Evolutionary conservation across 306 rosid species (phyloP).

Genomic region (Sphenostylis stenocarpa): DNA sequence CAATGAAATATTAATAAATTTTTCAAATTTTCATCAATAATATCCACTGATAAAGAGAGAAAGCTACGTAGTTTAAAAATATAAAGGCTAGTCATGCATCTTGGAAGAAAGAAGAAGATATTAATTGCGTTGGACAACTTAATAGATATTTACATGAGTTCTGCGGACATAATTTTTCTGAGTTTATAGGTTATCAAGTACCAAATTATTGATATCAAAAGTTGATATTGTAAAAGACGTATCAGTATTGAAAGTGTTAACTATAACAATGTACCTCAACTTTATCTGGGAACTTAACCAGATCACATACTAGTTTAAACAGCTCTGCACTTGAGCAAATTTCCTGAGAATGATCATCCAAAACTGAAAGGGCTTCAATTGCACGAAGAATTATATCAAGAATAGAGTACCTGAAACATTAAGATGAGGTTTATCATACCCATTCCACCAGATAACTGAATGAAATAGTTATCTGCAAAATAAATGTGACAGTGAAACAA

Average conservation of each 20-base stretch:
- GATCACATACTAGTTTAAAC: constrained; percentile 53
- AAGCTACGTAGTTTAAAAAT: not conserved
- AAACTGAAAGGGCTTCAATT: constrained; percentile 74
- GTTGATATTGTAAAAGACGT: not conserved
- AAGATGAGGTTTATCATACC: constrained; percentile 26
- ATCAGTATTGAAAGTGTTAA: constrained; percentile 7
- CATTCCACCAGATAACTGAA: constrained; percentile 10
- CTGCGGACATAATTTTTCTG: not conserved
- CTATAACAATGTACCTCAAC: constrained; percentile 66
- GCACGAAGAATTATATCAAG: constrained; percentile 74
- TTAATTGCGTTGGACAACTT: not conserved
- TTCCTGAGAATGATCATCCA: constrained; percentile 74
- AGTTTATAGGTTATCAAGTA: not conserved
- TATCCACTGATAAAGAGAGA: not conserved
- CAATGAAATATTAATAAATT: not conserved
- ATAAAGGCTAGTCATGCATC: not conserved
- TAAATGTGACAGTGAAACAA: not conserved
- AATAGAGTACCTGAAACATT: constrained; percentile 65
- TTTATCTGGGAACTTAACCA: constrained; percentile 80
- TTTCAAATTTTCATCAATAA: not conserved
- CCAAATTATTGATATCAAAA: constrained; percentile 9
- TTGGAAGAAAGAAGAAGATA: not conserved
- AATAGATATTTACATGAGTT: constrained; percentile 6
- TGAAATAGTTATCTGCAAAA: constrained; percentile 13
- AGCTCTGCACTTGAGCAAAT: constrained; percentile 74